Conservation (phyloP, 768 basidiomycete genomes). For the Agaricus blazei region DNA sequence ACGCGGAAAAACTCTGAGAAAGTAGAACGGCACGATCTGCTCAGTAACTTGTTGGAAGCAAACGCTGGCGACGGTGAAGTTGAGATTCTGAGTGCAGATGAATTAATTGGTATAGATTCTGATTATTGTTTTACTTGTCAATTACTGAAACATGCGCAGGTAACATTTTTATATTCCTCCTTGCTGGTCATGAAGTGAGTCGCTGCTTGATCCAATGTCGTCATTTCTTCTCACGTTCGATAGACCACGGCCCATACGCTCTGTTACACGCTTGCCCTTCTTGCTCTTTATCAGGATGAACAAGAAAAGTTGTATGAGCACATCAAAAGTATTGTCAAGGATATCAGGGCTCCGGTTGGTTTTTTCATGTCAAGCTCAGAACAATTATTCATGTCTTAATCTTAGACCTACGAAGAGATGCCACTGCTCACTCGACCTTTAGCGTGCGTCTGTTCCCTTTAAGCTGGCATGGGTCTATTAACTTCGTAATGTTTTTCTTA, state of each 20-base stretch:
- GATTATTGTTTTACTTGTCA: neutral
- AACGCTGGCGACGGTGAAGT: constrained; percentile 28
- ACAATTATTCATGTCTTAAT: too few relatives aligned
- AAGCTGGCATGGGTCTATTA: neutral
- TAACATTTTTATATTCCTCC: constrained; percentile 39
- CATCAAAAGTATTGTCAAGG: constrained; percentile 21
- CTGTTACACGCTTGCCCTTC: constrained; percentile 33
- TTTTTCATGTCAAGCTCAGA: too few relatives aligned
- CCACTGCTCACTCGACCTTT: constrained; percentile 24
- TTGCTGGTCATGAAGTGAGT: constrained; percentile 53
- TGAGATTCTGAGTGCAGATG: constrained; percentile 30
- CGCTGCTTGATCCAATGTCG: neutral
- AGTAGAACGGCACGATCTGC: constrained; percentile 41
- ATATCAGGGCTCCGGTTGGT: constrained; percentile 13
- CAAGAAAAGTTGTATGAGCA: constrained; percentile 40
- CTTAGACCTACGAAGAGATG: constrained; percentile 26
- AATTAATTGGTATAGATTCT: constrained; percentile 27
- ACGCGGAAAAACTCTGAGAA: constrained; percentile 30
- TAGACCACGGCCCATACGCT: constrained; percentile 37
- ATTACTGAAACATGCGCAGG: constrained; percentile 15
- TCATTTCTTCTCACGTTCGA: neutral
- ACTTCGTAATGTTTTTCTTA: constrained; percentile 6
- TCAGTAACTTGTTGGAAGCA: constrained; percentile 45
- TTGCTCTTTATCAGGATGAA: constrained; percentile 39
- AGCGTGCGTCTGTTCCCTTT: constrained; percentile 19